phyloP scores from a whole-genome alignment of 192 early-diverging fungal species.

The Podila epicladia region DNA sequence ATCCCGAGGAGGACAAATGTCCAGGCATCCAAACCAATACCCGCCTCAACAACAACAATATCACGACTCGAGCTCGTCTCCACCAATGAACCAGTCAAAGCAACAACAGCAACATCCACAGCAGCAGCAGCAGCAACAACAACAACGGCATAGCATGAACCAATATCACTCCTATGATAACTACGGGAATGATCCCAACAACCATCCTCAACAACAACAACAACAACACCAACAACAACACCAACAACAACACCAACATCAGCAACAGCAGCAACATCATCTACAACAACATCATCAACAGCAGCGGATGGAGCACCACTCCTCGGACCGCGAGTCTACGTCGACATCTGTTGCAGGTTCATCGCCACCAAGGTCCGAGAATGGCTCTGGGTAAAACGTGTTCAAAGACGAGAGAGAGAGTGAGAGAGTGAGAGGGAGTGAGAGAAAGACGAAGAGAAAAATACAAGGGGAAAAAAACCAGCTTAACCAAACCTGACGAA shows the following conservation, averaged over 20 bases:
- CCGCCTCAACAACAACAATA: slow-evolving; percentile 2
- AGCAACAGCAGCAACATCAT: slow-evolving; percentile 21
- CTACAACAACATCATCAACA: slow-evolving; percentile 17
- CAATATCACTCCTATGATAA: slow-evolving; percentile 7
- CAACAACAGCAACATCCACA: background rate
- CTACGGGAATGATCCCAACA: slow-evolving; percentile 7
- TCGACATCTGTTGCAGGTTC: slow-evolving; percentile 17
- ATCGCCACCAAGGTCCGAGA: slow-evolving; percentile 16
- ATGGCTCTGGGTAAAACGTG: slow-evolving; percentile 16
- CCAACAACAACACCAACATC: slow-evolving; percentile 19
- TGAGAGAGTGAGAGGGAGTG: background rate
- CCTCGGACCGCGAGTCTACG: slow-evolving; percentile 5
- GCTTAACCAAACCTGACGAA: background rate
- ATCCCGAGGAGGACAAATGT: background rate
- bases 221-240: slow-evolving; percentile 15
- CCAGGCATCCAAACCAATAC: background rate
- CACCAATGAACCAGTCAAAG: background rate
- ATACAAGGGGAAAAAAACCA: background rate
- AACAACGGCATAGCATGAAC: slow-evolving; percentile 1
- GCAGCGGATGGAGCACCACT: slow-evolving; percentile 7
- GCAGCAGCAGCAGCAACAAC: slow-evolving; percentile 1
- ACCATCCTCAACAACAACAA: slow-evolving; percentile 2
- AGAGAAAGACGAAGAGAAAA: background rate
- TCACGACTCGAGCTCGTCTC: background rate
- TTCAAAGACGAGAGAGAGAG: background rate